These are phyloP conservation scores for Triangularia verruculosa DNA, from an alignment of 2,329 filamentous ascomycete species.

Conservation along the genomic window DNA sequence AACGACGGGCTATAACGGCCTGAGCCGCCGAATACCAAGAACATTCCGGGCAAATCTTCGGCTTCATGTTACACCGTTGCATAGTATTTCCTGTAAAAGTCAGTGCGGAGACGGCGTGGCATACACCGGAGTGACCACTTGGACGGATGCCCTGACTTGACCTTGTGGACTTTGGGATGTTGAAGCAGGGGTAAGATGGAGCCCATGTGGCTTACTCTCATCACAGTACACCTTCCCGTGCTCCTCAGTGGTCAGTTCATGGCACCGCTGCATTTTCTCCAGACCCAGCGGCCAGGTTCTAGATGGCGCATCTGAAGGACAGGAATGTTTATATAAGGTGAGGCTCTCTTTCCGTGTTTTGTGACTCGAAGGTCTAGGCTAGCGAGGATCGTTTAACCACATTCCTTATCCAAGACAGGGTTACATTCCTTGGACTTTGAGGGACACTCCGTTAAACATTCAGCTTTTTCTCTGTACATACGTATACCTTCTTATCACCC, in stretches of 20 bases:
- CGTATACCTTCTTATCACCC: background rate
- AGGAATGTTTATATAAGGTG: background rate
- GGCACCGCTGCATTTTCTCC: background rate
- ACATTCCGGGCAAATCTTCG: background rate
- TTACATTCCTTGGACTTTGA: background rate
- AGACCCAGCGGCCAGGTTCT: background rate
- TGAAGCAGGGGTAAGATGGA: background rate
- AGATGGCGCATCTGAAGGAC: background rate
- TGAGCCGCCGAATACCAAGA: background rate
- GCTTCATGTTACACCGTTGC: background rate
- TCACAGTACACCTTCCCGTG: background rate
- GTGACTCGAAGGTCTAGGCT: background rate
- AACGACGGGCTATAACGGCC: background rate
- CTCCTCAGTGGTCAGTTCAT: background rate
- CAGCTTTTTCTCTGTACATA: background rate
- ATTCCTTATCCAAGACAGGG: background rate
- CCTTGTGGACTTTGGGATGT: background rate
- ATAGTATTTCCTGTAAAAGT: background rate
- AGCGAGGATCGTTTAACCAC: background rate
- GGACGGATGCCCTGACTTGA: background rate
- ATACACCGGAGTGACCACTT: background rate
- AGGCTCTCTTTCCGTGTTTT: background rate
- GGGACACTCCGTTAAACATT: background rate
- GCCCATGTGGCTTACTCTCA: background rate
- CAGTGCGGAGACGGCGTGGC: background rate